Conservation (phyloP, 768 basidiomycete species). For the Psilocybe azurescens region DNA sequence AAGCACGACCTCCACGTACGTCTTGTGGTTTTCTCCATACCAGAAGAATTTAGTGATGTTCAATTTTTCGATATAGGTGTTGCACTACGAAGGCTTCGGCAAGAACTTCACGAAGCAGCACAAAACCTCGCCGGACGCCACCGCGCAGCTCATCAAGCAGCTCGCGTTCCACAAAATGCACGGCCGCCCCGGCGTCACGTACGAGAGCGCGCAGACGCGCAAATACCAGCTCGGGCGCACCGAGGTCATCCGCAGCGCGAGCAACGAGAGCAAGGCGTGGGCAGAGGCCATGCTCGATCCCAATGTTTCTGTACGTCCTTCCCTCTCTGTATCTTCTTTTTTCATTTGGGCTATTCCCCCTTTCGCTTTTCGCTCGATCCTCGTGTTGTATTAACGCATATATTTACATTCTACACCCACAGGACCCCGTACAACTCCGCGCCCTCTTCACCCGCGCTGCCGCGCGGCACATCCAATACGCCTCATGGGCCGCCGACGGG, state of each 20-base stretch:
- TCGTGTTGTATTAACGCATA: not conserved
- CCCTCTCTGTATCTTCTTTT: not conserved
- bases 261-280: conserved; percentile 84
- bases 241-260: conserved; percentile 91
- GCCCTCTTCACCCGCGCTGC: conserved; percentile 78
- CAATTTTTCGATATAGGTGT: conserved; percentile 49
- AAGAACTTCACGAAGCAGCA: conserved; percentile 84
- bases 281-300: conserved; percentile 85
- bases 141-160: conserved; percentile 95
- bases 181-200: conserved; percentile 77
- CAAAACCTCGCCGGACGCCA: conserved; percentile 91
- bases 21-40: no score
- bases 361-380: no score
- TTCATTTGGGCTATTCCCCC: no score
- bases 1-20: conserved; percentile 79
- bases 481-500: conserved; percentile 90
- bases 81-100: conserved; percentile 90
- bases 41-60: no score
- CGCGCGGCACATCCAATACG: conserved; percentile 85
- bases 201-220: conserved; percentile 94
- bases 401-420: not conserved
- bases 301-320: conserved; percentile 40
- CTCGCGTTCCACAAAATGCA: conserved; percentile 92
- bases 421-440: conserved; percentile 52
- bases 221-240: conserved; percentile 91